Base-by-base conservation (phyloP, 352 stramenopile genomes). In the Pythium utonaiense region DNA sequence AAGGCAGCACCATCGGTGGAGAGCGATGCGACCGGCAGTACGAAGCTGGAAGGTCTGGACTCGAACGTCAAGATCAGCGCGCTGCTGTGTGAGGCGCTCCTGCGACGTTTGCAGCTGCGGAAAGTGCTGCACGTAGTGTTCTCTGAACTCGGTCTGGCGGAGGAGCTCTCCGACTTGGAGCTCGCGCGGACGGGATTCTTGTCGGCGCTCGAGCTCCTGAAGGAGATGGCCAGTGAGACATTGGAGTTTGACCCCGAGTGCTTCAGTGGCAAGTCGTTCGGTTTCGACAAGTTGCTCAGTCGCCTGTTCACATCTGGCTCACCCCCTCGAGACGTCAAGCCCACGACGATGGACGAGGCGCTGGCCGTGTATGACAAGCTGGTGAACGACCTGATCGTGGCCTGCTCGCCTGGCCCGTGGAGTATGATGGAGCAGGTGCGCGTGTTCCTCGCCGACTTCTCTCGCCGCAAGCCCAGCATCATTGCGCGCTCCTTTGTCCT, bases 391-490 rank as follows among this genome's bases (percentile, higher is more conserved):
- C 66, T 92, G 58, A 30, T 80, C n/a, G 56, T 73, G 5, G 80
- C 73, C 3, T 91, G 84, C 59, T 80, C 77, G 55, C 70, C 78
- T 1, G 69, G 72, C 9, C 67, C 83, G 45, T 91, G 81, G 78
- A 73, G 57, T n/a, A 78, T 66, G 45, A 93, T 95, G 81, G 83
- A 95, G 66, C 78, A 95, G 40, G 57, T 95, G 40, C 80, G 83
- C 21, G 80, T 85, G 48, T 95, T 93, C 48, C 66, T 95, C 44
- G 44, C 74, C 6, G 77, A 92, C 47, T 92, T 93, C 66, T 90
- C 79, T 6, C 67, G 78, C 19, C 69, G 88, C 33, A 71, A 83
- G 14, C 81, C 82, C 0, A 87, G 71, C 34, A 89, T 95, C 62
- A 57, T 95, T 34, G 78, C 80, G 0, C 74, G 86, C 8, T 95